Conservation (phyloP, 306 rosid genomes). For the Castanospermum australe region DNA sequence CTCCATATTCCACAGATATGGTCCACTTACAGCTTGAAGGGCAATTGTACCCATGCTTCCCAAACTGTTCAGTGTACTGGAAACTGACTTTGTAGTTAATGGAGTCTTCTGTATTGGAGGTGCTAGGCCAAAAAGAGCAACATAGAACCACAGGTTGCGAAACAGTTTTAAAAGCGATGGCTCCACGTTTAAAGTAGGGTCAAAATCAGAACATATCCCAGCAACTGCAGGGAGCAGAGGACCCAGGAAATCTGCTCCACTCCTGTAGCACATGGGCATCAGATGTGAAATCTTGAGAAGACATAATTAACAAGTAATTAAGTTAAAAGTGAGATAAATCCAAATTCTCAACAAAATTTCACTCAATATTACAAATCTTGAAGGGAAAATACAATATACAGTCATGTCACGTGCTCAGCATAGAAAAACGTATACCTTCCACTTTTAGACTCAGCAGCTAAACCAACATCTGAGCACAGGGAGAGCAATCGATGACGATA, state of each 20-base stretch:
- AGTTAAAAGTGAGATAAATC: conserved; percentile 11
- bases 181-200: conserved; percentile 81
- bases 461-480: conserved; percentile 95
- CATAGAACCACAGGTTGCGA: conserved; percentile 96
- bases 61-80: conserved; percentile 76
- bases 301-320: conserved; percentile 23
- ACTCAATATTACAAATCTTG: neutral
- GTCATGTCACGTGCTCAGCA: conserved; percentile 20
- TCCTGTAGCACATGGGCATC: conserved; percentile 66
- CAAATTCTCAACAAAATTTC: conserved; percentile 26
- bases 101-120: conserved; percentile 82
- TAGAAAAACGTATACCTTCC: conserved; percentile 67
- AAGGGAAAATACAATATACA: neutral
- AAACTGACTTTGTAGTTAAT: conserved; percentile 63
- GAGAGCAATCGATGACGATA: conserved; percentile 91
- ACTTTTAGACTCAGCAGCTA: conserved; percentile 98
- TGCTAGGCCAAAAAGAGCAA: conserved; percentile 97
- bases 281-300: conserved; percentile 37
- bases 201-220: conserved; percentile 92
- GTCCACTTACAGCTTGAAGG: conserved; percentile 94
- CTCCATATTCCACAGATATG: conserved; percentile 89
- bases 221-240: conserved; percentile 99
- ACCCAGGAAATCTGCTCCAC: conserved; percentile 98
- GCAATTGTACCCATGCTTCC: conserved; percentile 82
- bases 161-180: conserved; percentile 93